phyloP scores from a whole-genome alignment of 1,284 basidiomycete species.

The Somion occarium region DNA sequence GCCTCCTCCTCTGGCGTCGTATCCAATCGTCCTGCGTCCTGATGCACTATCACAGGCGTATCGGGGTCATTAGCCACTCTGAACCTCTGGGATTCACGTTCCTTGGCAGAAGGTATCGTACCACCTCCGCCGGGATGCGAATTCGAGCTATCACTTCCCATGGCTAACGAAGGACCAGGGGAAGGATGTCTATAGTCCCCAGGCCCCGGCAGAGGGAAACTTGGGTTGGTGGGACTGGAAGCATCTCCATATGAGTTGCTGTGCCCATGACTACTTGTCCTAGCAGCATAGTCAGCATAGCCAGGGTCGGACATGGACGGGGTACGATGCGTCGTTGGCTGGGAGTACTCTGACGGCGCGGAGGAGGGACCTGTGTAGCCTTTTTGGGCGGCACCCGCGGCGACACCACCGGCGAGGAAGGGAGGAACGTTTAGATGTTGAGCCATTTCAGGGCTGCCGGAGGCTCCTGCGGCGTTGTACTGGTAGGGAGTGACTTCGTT shows the following conservation, averaged over 20 bases:
- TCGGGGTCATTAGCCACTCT: conserved; percentile 19
- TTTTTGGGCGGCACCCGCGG: not conserved
- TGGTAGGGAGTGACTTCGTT: conserved; percentile 32
- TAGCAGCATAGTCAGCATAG: conserved; percentile 17
- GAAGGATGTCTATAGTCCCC: not conserved
- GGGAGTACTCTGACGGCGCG: conserved; percentile 21
- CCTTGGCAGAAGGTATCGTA: conserved; percentile 26
- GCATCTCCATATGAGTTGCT: not conserved
- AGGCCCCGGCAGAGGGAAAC: not conserved
- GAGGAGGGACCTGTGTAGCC: not conserved
- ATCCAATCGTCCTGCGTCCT: conserved; percentile 25
- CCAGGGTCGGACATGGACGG: not conserved
- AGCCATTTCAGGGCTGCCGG: conserved; percentile 18
- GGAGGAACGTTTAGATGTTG: conserved; percentile 20
- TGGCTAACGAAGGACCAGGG: conserved; percentile 22
- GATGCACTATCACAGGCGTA: conserved; percentile 23
- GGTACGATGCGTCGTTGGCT: conserved; percentile 4
- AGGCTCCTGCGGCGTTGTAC: conserved; percentile 19
- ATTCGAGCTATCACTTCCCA: conserved; percentile 10
- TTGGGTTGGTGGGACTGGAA: conserved; percentile 19
- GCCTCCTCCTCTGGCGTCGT: conserved; percentile 16
- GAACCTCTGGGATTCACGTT: conserved; percentile 26
- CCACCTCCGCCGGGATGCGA: conserved; percentile 2
- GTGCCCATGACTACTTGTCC: conserved; percentile 14
- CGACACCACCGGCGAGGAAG: conserved; percentile 20